phyloP scores from a whole-genome alignment of 108 stramenopile genomes.

The Nitzschia sp. region DNA sequence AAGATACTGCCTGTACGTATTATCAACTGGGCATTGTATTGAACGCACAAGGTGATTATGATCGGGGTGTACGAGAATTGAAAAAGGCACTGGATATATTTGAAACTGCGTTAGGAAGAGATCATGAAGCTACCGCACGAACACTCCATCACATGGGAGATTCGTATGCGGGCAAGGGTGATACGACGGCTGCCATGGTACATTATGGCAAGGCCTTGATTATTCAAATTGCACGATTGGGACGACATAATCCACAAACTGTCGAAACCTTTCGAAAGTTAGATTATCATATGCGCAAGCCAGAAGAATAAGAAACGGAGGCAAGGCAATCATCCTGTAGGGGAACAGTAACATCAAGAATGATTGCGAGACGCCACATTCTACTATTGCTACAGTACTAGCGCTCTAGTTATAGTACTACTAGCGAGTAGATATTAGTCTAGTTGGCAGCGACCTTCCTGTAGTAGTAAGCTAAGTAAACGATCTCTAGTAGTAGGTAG shows the following conservation, averaged over 20 bases:
- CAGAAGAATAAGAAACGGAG: constrained; percentile 21
- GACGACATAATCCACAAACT: constrained; percentile 38
- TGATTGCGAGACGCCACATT: too few relatives aligned
- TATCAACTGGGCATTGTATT: constrained; percentile 46
- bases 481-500: too few relatives aligned
- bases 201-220: constrained; percentile 40
- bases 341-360: too few relatives aligned
- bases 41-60: constrained; percentile 36
- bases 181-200: constrained; percentile 33
- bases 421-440: too few relatives aligned
- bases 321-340: too few relatives aligned
- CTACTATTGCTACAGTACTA: too few relatives aligned
- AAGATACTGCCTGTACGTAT: constrained; percentile 47
- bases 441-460: too few relatives aligned
- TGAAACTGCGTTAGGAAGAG: constrained; percentile 32
- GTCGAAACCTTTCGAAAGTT: constrained; percentile 44
- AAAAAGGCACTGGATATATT: constrained; percentile 40
- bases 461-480: too few relatives aligned
- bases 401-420: too few relatives aligned
- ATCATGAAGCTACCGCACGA: constrained; percentile 44
- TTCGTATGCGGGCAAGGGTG: constrained; percentile 32
- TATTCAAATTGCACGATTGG: constrained; percentile 35
- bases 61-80: constrained; percentile 39
- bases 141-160: constrained; percentile 48
- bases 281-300: constrained; percentile 41